phyloP scores from a whole-genome alignment of 495 filamentous ascomycete genomes.

The Tuber indicum region DNA sequence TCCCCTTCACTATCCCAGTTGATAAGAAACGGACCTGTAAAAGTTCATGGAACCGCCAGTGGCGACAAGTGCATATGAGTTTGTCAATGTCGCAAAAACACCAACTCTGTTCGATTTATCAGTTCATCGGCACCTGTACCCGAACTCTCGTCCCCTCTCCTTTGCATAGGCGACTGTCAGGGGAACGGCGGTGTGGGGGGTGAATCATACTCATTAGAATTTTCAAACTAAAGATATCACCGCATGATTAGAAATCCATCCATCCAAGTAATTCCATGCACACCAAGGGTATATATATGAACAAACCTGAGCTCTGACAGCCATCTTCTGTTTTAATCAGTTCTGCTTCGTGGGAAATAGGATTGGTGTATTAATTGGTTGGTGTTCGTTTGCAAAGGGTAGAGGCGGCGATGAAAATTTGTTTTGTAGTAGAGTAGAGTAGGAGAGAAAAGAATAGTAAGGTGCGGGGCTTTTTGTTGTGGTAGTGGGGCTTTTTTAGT shows the following conservation, averaged over 20 bases:
- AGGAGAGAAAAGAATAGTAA: neutral
- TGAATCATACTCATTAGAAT: slow-evolving; percentile 84
- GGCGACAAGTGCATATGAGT: slow-evolving; percentile 88
- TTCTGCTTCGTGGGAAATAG: slow-evolving; percentile 14
- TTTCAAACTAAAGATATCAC: slow-evolving; percentile 65
- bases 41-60: slow-evolving; percentile 97
- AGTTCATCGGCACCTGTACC: slow-evolving; percentile 6
- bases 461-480: neutral
- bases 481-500: neutral
- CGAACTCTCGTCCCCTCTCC: neutral
- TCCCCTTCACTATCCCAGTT: neutral
- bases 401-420: neutral
- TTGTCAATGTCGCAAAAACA: slow-evolving; percentile 92
- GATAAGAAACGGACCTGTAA: slow-evolving; percentile 57
- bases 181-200: slow-evolving; percentile 36
- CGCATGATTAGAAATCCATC: slow-evolving; percentile 9
- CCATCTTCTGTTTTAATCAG: slow-evolving; percentile 26
- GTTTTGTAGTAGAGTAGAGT: neutral
- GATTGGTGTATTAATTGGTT: slow-evolving; percentile 13
- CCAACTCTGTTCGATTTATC: slow-evolving; percentile 62
- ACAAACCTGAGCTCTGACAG: slow-evolving; percentile 40
- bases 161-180: neutral
- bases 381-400: neutral
- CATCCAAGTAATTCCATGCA: neutral
- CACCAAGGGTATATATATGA: neutral